phyloP scores from a whole-genome alignment of 1,284 basidiomycete species.

The Marasmius tenuissimus region DNA sequence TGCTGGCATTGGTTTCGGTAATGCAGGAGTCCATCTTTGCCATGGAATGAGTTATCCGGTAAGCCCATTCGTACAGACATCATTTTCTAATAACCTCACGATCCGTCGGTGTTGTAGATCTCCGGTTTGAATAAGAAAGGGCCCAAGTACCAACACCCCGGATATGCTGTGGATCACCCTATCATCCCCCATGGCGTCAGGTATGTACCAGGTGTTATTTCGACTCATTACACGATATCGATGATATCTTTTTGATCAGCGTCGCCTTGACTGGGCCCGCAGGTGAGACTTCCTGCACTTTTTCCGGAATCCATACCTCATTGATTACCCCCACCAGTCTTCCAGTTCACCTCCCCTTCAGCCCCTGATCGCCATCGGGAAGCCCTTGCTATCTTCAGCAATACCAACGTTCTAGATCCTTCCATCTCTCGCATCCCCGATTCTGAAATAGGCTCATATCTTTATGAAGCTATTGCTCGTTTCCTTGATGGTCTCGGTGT shows the following conservation, averaged over 20 bases:
- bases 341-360: conserved; percentile 92
- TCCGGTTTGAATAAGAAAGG: conserved; percentile 95
- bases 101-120: conserved; percentile 52
- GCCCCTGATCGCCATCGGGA: conserved; percentile 89
- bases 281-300: conserved; percentile 30
- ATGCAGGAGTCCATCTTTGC: conserved; percentile 90
- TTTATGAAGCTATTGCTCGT: conserved; percentile 88
- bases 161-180: conserved; percentile 78
- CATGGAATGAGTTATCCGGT: conserved; percentile 87
- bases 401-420: conserved; percentile 62
- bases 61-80: conserved; percentile 22
- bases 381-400: conserved; percentile 82
- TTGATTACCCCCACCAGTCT: conserved; percentile 49
- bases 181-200: conserved; percentile 93
- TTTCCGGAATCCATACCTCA: neutral
- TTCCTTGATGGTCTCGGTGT: conserved; percentile 89
- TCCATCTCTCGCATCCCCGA: conserved; percentile 79
- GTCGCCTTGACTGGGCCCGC: conserved; percentile 91
- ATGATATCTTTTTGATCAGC: conserved; percentile 22
- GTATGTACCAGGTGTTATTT: conserved; percentile 32
- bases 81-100: neutral
- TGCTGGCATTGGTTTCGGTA: conserved; percentile 95
- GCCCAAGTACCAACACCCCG: conserved; percentile 85
- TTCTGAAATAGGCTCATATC: conserved; percentile 74
- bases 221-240: conserved; percentile 1